Percentiles rank a stretch among this genome's conserved stretches.
Evolutionary conservation across 495 filamentous ascomycete genomes (phyloP).

Genomic region (Mytilinidion resinicola): DNA sequence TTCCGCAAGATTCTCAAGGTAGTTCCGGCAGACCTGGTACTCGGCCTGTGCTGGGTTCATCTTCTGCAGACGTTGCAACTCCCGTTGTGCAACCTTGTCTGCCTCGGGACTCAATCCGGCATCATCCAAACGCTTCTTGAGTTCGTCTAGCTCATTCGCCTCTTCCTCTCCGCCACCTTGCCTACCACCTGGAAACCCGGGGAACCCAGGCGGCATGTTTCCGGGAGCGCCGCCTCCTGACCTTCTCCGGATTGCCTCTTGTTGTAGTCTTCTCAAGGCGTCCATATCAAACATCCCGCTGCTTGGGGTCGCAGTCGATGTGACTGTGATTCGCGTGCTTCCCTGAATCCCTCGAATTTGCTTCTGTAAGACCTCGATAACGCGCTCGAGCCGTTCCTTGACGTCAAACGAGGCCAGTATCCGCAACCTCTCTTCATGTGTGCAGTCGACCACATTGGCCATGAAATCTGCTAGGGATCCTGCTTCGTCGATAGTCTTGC

Average conservation of each 20-base stretch:
- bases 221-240: slow-evolving; percentile 45
- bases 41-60: slow-evolving; percentile 95
- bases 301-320: slow-evolving; percentile 37
- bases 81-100: slow-evolving; percentile 79
- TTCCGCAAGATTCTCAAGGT: slow-evolving; percentile 88
- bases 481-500: slow-evolving; percentile 69
- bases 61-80: slow-evolving; percentile 81
- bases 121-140: slow-evolving; percentile 78
- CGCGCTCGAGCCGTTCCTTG: slow-evolving; percentile 67
- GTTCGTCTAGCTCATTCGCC: slow-evolving; percentile 76
- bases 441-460: slow-evolving; percentile 76
- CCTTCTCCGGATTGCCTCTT: slow-evolving; percentile 48
- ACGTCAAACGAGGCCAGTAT: slow-evolving; percentile 71
- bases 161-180: slow-evolving; percentile 51
- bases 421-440: slow-evolving; percentile 80
- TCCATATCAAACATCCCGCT: slow-evolving; percentile 38
- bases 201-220: slow-evolving; percentile 44
- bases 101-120: slow-evolving; percentile 72
- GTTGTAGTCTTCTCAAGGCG: slow-evolving; percentile 47
- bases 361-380: slow-evolving; percentile 71
- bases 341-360: slow-evolving; percentile 77
- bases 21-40: slow-evolving; percentile 88
- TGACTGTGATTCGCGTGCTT: slow-evolving; percentile 67
- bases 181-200: slow-evolving; percentile 37
- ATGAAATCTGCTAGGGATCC: slow-evolving; percentile 93